Base-by-base conservation (phyloP, 73 alveolate species). In the Paramecium octaurelia region DNA sequence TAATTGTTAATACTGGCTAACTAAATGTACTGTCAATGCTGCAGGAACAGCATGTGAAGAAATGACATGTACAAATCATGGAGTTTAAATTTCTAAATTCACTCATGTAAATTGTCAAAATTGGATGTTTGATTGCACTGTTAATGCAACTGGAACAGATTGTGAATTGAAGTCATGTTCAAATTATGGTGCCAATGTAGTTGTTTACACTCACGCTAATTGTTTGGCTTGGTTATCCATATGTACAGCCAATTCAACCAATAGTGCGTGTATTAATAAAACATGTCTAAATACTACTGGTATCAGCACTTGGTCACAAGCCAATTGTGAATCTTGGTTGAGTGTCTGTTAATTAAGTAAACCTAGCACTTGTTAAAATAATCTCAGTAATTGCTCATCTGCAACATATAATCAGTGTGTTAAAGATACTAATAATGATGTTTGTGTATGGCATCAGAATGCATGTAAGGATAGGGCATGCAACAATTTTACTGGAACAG, bases 51-150 rank as follows among this genome's bases (percentile, higher is more conserved):
- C 87, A 5, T 73, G 87, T 73, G 57, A 73, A 35, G 87, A 73
- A 36, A 73, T 36, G 59, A 35, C 87, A 35, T 73, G 87, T 34
- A 11, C 42, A 9, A 73, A 73, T 73, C 87, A 73, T 73, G 87
- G 87, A 73, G 6, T 40, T 35, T 16, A 35, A 34, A 36, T 73
- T n/a, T 16, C 87, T n/a, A 36, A 34, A 73, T 34, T 73, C 8
- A 73, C 57, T 35, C 87, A 73, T 40, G 46, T 8, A 29, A 73
- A 73, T 73, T 73, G 87, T 73, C 38, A 73, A 40, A 73, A 73
- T 73, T 73, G 87, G 87, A 73, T 73, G 40, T 73, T 73, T 73
- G 34, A 59, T 43, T 80, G 91, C 16, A 80, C 91, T 31, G 75
- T 48, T 40, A 80, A 80, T 80, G 1, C 64, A 75, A 38, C 88